Evolutionary conservation across 805 yeast species (phyloP).

Genomic region (Candida xyloterini): DNA sequence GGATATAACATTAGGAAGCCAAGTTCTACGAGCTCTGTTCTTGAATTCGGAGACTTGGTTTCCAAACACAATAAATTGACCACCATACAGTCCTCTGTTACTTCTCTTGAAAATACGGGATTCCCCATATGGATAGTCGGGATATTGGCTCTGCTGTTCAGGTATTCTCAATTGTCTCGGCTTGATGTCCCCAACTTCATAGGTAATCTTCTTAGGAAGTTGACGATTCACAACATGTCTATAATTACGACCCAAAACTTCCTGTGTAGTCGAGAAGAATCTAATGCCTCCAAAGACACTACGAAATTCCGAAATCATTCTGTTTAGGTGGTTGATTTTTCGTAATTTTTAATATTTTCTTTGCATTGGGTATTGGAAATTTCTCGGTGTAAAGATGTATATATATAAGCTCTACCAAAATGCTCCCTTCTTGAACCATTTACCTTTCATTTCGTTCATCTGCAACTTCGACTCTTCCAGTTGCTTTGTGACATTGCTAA

Average conservation of each 20-base stretch:
- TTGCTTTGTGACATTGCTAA: constrained; percentile 39
- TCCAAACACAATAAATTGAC: constrained; percentile 74
- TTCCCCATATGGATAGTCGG: constrained; percentile 77
- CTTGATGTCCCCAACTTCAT: constrained; percentile 51
- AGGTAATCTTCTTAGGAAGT: constrained; percentile 41
- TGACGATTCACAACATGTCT: constrained; percentile 47
- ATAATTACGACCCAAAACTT: constrained; percentile 28
- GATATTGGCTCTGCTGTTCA: constrained; percentile 41
- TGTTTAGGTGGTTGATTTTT: neutral
- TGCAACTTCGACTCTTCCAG: constrained; percentile 28
- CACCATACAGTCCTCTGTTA: constrained; percentile 88
- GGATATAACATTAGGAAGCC: constrained; percentile 77
- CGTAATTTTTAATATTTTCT: neutral
- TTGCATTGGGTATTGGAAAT: neutral
- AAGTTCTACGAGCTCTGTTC: constrained; percentile 68
- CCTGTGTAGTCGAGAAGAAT: constrained; percentile 24
- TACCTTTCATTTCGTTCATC: constrained; percentile 36
- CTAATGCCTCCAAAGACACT: constrained; percentile 10
- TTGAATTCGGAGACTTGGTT: constrained; percentile 72
- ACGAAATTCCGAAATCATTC: neutral
- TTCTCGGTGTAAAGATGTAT: constrained; percentile 6
- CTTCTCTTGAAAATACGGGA: constrained; percentile 76
- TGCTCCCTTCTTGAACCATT: constrained; percentile 35
- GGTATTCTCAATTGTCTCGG: constrained; percentile 44
- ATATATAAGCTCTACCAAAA: constrained; percentile 20